A percentile compares a stretch with the other conserved stretches of the same genome.
These are phyloP conservation scores for Moniliophthora roreri DNA, from an alignment of 1,284 basidiomycete species.

Conservation along the genomic window DNA sequence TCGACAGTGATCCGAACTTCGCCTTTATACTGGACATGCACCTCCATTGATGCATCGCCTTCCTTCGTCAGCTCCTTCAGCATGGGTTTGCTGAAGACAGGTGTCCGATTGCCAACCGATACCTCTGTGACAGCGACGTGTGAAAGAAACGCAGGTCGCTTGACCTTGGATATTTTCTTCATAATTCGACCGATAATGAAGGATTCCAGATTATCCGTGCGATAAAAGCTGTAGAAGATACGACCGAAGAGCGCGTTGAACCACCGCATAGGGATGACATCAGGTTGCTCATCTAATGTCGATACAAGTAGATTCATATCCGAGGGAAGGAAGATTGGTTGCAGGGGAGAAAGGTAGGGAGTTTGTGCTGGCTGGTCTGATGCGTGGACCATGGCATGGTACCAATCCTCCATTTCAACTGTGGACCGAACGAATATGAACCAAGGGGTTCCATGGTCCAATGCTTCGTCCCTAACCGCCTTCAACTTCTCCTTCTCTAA, in stretches of 20 bases:
- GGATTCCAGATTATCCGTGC: conserved; percentile 77
- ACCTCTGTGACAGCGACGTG: conserved; percentile 89
- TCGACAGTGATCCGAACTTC: conserved; percentile 88
- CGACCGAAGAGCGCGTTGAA: conserved; percentile 92
- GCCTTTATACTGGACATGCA: conserved; percentile 82
- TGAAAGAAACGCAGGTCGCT: conserved; percentile 83
- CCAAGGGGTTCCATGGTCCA: conserved; percentile 67
- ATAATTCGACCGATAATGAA: conserved; percentile 89
- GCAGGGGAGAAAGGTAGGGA: conserved; percentile 55
- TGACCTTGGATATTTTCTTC: conserved; percentile 92
- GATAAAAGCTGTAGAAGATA: conserved; percentile 90
- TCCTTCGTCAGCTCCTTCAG: conserved; percentile 93
- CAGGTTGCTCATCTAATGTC: conserved; percentile 88
- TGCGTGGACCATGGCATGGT: conserved; percentile 81
- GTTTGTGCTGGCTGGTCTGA: conserved; percentile 60
- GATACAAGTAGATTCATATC: conserved; percentile 88
- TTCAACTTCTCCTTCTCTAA: conserved; percentile 43
- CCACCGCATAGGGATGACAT: conserved; percentile 96
- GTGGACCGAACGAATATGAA: conserved; percentile 87
- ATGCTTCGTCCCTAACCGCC: conserved; percentile 46
- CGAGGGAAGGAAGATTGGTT: conserved; percentile 65
- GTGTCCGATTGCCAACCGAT: conserved; percentile 82
- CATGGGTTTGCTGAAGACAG: conserved; percentile 93
- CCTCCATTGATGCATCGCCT: conserved; percentile 89
- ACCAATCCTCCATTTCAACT: conserved; percentile 96